Percentiles rank a stretch among this genome's conserved stretches.
These are phyloP conservation scores for Suillus tomentosus DNA, from an alignment of 768 basidiomycete genomes.

Conservation along the genomic window DNA sequence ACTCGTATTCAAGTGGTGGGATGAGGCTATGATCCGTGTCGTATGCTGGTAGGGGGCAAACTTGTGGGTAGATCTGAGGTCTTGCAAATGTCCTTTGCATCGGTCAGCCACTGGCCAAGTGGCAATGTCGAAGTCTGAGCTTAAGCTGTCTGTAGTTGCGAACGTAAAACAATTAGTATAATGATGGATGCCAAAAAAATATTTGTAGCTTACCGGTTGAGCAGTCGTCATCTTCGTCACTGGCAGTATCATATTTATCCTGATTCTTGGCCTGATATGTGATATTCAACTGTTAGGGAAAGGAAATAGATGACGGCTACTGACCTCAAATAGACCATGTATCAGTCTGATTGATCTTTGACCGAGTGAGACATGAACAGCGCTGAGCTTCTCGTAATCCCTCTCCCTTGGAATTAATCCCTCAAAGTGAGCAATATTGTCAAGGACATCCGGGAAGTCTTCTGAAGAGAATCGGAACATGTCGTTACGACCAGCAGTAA, in stretches of 20 bases:
- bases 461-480: not conserved
- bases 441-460: not conserved
- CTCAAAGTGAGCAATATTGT: constrained; percentile 8
- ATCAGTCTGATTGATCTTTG: constrained; percentile 5
- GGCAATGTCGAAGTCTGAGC: constrained; percentile 5
- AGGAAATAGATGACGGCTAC: not conserved
- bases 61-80: not conserved
- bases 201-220: not conserved
- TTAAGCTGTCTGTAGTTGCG: not conserved
- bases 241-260: not conserved
- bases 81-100: not conserved
- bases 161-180: not conserved
- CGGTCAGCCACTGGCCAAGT: constrained; percentile 9
- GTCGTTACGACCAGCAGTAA: not conserved
- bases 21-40: not conserved
- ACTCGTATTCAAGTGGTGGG: not conserved
- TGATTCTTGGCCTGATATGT: not conserved
- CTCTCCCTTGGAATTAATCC: not conserved
- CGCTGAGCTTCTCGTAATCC: not conserved
- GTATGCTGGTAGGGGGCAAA: constrained; percentile 8
- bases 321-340: constrained; percentile 7
- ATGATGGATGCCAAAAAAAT: not conserved
- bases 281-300: too few species aligned
- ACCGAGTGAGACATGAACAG: not conserved
- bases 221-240: not conserved